Base-by-base conservation (phyloP, 2,329 filamentous ascomycete species). In the Cladophialophora immunda region DNA sequence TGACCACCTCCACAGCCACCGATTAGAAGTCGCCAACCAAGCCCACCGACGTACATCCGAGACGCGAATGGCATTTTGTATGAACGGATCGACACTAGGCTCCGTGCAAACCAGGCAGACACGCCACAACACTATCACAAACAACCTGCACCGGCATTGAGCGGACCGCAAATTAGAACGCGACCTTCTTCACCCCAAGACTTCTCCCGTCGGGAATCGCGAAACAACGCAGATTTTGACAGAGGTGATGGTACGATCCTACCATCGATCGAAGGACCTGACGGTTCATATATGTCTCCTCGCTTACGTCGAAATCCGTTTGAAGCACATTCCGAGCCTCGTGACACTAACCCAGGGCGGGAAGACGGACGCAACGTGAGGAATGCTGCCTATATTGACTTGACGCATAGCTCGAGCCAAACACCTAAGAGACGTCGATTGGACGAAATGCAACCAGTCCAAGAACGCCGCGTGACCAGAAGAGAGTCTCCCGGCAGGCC, bases 221-320 rank as follows among this genome's bases (percentile, higher is more conserved):
- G 64, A 27, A 64, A 67, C 41, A 36, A 55, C 30, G 58, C 53
- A 41, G 64, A 63, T 59, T 32, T 61, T 34, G 66, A 72, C 15
- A 66, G 56, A 36, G 69, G 67, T 45, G 58, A 72, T 64, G 63
- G 56, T 56, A 66, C 62, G 11, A 62, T 73, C 22, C 58, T 73
- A 9, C 68, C 66, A 30, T 73, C 71, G 13, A 69, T 73, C 45
- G 71, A 73, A 60, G 66, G 58, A 30, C 67, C 67, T 36, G 64
- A 73, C 52, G 70, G 70, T 19, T 36, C 62, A n/a, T 67, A 71
- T 45, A 57, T 61, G n/a, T 68, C 69, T 45, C 54, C 69, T 53
- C 50, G 56, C 6, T 17, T 38, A 32, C 64, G 66, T 7, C 65
- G 56, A 27, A 68, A 68, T 53, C 69, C 65, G 17, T 67, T 67